phyloP scores from a whole-genome alignment of 2,329 filamentous ascomycete species.

The Trichoderma sp. region DNA sequence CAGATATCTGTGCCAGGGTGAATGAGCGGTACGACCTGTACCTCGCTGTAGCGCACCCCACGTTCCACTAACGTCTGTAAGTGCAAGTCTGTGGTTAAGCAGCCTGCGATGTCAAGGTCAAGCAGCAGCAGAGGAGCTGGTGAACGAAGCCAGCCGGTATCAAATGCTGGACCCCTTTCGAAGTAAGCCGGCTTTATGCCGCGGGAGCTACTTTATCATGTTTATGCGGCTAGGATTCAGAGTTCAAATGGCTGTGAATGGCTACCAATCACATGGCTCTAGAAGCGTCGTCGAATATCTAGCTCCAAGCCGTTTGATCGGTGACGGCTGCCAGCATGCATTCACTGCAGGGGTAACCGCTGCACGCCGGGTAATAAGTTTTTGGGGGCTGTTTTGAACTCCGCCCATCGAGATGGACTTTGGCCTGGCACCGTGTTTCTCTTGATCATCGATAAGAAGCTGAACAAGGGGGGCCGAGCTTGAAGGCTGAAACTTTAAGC shows the following conservation, averaged over 20 bases:
- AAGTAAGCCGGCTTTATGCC: not conserved
- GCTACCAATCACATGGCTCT: constrained; percentile 24
- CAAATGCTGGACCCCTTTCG: constrained; percentile 5
- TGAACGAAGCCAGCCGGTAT: constrained; percentile 6
- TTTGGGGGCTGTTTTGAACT: constrained; percentile 21
- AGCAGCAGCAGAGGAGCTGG: constrained; percentile 5
- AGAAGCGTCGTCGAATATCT: constrained; percentile 11
- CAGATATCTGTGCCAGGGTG: constrained; percentile 12
- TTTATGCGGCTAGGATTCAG: constrained; percentile 21
- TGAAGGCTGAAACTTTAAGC: not conserved
- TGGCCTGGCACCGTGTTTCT: constrained; percentile 17
- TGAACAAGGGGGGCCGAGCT: constrained; percentile 4
- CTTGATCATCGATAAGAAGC: constrained; percentile 16
- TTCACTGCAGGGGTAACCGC: constrained; percentile 25
- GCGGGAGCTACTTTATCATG: constrained; percentile 19
- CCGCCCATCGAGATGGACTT: constrained; percentile 16
- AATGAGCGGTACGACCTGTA: not conserved
- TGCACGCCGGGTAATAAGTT: constrained; percentile 26
- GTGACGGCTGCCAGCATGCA: constrained; percentile 29
- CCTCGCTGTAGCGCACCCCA: constrained; percentile 18
- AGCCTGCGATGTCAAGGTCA: not conserved
- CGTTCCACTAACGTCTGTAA: constrained; percentile 17
- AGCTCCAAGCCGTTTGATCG: constrained; percentile 23
- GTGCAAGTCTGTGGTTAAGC: not conserved
- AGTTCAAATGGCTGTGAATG: constrained; percentile 20